Evolutionary conservation across 805 yeast genomes (phyloP).

Genomic region (Candida insectalens): DNA sequence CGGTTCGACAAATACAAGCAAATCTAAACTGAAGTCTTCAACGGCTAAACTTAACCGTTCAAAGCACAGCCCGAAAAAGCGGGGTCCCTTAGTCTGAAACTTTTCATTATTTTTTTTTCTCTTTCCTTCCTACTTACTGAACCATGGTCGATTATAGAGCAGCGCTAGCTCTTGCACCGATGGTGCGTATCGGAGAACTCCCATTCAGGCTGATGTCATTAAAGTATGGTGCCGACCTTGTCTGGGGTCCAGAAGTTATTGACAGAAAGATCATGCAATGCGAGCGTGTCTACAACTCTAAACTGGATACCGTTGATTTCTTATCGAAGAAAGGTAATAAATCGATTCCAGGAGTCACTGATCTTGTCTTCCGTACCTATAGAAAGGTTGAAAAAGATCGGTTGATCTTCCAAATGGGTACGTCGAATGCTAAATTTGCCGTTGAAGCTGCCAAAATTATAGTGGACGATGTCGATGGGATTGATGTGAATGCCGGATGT

Average conservation of each 20-base stretch:
- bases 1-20: slow-evolving; percentile 4
- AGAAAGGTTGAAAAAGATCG: slow-evolving; percentile 52
- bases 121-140: too few relatives aligned
- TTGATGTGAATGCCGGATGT: slow-evolving; percentile 93
- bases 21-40: too few relatives aligned
- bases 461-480: slow-evolving; percentile 81
- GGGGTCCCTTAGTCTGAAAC: too few relatives aligned
- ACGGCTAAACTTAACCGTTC: too few relatives aligned
- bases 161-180: slow-evolving; percentile 83
- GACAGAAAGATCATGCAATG: slow-evolving; percentile 77
- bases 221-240: slow-evolving; percentile 83
- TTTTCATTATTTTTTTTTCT: too few relatives aligned
- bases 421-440: slow-evolving; percentile 75
- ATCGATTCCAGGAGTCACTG: slow-evolving; percentile 36
- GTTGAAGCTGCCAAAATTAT: slow-evolving; percentile 79
- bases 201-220: slow-evolving; percentile 80
- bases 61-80: too few relatives aligned
- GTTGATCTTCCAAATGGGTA: slow-evolving; percentile 85
- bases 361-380: slow-evolving; percentile 59
- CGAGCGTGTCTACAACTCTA: slow-evolving; percentile 48
- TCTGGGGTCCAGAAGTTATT: slow-evolving; percentile 93
- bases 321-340: slow-evolving; percentile 30
- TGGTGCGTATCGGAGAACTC: slow-evolving; percentile 94
- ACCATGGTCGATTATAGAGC: slow-evolving; percentile 67
- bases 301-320: slow-evolving; percentile 53